phyloP scores from a whole-genome alignment of 805 yeast genomes.

The Wickerhamomyces rabaulensis region DNA sequence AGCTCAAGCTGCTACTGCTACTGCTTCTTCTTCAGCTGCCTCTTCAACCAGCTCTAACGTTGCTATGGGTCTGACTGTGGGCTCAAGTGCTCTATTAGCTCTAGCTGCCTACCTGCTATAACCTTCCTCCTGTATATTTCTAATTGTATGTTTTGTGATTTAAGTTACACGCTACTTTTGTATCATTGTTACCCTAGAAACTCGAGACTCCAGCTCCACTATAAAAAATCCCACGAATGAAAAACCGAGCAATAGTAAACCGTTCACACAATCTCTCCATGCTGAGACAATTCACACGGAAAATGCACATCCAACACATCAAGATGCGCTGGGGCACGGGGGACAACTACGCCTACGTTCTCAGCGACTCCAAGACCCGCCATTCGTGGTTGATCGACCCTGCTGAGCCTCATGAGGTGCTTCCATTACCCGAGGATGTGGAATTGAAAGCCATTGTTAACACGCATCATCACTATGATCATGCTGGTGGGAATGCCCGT shows the following conservation, averaged over 20 bases:
- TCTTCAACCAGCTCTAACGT: background rate
- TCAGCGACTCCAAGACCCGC: conserved; percentile 59
- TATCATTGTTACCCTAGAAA: no score
- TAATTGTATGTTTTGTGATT: no score
- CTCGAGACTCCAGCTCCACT: no score
- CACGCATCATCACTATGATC: conserved; percentile 96
- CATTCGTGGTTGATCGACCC: conserved; percentile 88
- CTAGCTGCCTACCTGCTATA: background rate
- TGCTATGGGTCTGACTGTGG: background rate
- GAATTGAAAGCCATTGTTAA: conserved; percentile 76
- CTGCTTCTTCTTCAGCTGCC: conserved; percentile 1
- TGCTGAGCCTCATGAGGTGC: conserved; percentile 75
- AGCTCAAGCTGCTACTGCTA: conserved; percentile 9
- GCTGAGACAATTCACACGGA: conserved; percentile 25
- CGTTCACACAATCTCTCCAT: background rate
- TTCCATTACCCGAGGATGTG: conserved; percentile 31
- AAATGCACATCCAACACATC: conserved; percentile 76
- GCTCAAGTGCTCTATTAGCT: background rate
- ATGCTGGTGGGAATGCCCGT: conserved; percentile 74
- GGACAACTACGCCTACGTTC: conserved; percentile 81
- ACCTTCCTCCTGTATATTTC: background rate
- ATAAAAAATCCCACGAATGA: no score
- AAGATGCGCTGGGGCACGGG: conserved; percentile 96
- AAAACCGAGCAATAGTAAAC: no score
- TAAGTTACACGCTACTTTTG: no score